Conservation (phyloP, 306 rosid genomes). For the Vigna angularis region DNA sequence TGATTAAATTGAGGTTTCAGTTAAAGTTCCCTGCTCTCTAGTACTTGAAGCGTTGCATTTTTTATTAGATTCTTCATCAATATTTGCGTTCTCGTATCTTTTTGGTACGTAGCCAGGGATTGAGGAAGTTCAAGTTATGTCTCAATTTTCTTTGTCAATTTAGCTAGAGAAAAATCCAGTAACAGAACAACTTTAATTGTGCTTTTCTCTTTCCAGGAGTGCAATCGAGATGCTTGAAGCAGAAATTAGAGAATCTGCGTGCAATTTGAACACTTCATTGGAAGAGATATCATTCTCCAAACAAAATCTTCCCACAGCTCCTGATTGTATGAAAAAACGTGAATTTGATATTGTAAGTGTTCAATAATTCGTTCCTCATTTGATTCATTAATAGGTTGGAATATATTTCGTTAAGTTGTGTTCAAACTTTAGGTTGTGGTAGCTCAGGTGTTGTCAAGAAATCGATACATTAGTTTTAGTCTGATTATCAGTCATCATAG, state of each 20-base stretch:
- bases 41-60: not conserved
- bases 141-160: conserved; percentile 18
- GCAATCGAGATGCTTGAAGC: conserved; percentile 84
- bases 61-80: not conserved
- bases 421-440: conserved; percentile 15
- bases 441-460: not conserved
- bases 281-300: conserved; percentile 51
- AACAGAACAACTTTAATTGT: not conserved
- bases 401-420: conserved; percentile 17
- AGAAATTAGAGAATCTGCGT: conserved; percentile 63
- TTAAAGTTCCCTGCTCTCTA: not conserved
- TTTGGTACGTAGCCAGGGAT: not conserved
- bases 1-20: not conserved
- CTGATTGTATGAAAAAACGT: conserved; percentile 43
- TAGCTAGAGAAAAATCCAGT: conserved; percentile 5
- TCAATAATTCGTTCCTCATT: not conserved
- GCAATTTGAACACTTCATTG: conserved; percentile 42
- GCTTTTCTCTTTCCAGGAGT: conserved; percentile 61
- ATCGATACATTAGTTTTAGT: not conserved
- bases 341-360: conserved; percentile 67
- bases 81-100: not conserved
- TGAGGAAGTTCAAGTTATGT: not conserved
- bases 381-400: not conserved
- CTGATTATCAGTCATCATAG: not conserved
- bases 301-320: conserved; percentile 48